Evolutionary conservation across 2,329 filamentous ascomycete genomes (phyloP).

Genomic region (Fusarium buxicola): DNA sequence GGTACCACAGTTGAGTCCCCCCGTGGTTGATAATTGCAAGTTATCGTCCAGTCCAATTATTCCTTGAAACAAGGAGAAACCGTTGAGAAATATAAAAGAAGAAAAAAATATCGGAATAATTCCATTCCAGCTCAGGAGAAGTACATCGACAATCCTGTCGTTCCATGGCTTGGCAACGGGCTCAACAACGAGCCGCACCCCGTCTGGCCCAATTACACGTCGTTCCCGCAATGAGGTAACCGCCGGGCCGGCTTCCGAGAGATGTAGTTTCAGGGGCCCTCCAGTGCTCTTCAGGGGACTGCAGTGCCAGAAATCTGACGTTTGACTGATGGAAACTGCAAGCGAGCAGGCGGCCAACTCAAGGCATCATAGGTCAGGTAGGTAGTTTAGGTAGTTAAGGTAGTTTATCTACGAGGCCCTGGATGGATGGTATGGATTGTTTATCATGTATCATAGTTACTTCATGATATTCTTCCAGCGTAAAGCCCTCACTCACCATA

Average conservation of each 20-base stretch:
- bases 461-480: not conserved
- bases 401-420: no score
- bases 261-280: constrained; percentile 28
- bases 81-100: no score
- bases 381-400: no score
- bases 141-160: constrained; percentile 19
- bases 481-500: not conserved
- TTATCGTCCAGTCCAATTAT: no score
- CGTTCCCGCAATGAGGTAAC: not conserved
- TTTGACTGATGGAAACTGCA: no score
- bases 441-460: no score
- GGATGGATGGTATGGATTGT: no score
- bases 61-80: no score
- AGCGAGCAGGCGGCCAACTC: no score
- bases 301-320: not conserved
- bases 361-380: no score
- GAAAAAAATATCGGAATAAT: constrained; percentile 2
- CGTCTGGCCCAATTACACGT: constrained; percentile 14
- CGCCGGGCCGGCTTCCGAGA: constrained; percentile 19
- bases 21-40: no score
- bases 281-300: constrained; percentile 23
- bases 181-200: constrained; percentile 30
- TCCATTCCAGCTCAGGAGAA: constrained; percentile 25
- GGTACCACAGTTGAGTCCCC: no score
- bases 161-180: constrained; percentile 30